Conservation (phyloP, 768 basidiomycete species). For the Russula virescens region DNA sequence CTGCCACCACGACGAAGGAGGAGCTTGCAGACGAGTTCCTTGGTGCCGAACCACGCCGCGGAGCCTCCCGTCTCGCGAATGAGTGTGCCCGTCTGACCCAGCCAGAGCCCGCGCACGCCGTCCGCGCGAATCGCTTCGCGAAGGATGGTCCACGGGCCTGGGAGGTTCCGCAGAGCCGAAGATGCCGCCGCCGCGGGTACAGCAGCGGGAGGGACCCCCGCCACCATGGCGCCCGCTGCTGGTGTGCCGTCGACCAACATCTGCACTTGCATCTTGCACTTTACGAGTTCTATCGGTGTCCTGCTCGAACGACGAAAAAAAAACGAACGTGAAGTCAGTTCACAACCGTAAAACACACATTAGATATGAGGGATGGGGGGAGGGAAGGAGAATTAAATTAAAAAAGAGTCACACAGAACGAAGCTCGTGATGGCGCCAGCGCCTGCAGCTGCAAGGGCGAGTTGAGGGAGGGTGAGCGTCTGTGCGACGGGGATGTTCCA, state of each 20-base stretch:
- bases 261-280: conserved; percentile 98
- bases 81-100: conserved; percentile 90
- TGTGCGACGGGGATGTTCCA: conserved; percentile 33
- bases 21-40: conserved; percentile 64
- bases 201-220: conserved; percentile 28
- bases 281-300: conserved; percentile 91
- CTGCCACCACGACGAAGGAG: conserved; percentile 38
- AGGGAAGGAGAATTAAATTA: conserved; percentile 29
- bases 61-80: conserved; percentile 91
- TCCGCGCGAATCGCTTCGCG: conserved; percentile 53
- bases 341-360: too few relatives aligned
- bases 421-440: conserved; percentile 86
- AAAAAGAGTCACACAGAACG: conserved; percentile 48
- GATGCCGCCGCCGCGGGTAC: conserved; percentile 6
- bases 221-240: conserved; percentile 34
- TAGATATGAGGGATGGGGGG: neutral
- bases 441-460: conserved; percentile 77
- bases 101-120: conserved; percentile 88
- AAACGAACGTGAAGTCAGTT: too few relatives aligned
- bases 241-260: conserved; percentile 50
- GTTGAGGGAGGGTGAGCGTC: conserved; percentile 57
- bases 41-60: conserved; percentile 86
- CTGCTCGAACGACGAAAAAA: too few relatives aligned
- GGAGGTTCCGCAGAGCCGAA: conserved; percentile 35
- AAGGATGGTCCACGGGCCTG: conserved; percentile 71